Evolutionary conservation across 352 stramenopile genomes (phyloP).

Genomic region (Globisporangium parvum): DNA sequence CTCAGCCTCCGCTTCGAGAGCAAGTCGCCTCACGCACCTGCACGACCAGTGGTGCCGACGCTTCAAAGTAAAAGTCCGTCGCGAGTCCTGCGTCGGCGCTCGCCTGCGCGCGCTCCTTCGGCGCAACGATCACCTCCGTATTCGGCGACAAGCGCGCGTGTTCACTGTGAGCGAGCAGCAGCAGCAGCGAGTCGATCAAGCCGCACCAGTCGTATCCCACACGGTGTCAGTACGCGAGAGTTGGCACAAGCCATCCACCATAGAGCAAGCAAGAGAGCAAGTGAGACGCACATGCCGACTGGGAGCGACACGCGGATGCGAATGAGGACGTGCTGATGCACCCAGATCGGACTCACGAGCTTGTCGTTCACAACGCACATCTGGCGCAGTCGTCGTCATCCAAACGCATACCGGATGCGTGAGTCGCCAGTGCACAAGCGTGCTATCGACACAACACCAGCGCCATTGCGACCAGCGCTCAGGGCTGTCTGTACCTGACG

Average conservation of each 20-base stretch:
- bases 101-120: constrained; percentile 51
- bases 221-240: not conserved
- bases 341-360: constrained; percentile 77
- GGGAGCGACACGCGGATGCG: constrained; percentile 52
- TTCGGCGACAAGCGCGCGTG: constrained; percentile 60
- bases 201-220: not conserved
- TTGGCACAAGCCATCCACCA: not conserved
- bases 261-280: not conserved
- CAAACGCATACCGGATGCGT: not conserved
- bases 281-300: constrained; percentile 48
- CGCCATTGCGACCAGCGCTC: too few species aligned
- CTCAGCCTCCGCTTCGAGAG: not conserved
- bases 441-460: too few species aligned
- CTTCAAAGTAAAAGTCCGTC: constrained; percentile 50
- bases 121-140: constrained; percentile 71
- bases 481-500: constrained; percentile 43
- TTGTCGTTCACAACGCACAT: constrained; percentile 86
- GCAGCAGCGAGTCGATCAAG: not conserved
- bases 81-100: constrained; percentile 25
- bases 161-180: constrained; percentile 25
- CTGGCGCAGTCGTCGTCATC: constrained; percentile 14
- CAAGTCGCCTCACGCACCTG: constrained; percentile 22
- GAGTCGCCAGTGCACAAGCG: not conserved
- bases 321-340: constrained; percentile 76
- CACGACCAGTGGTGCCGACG: constrained; percentile 40